These are phyloP conservation scores for Suillus luteus DNA, from an alignment of 768 basidiomycete genomes.

Conservation along the genomic window DNA sequence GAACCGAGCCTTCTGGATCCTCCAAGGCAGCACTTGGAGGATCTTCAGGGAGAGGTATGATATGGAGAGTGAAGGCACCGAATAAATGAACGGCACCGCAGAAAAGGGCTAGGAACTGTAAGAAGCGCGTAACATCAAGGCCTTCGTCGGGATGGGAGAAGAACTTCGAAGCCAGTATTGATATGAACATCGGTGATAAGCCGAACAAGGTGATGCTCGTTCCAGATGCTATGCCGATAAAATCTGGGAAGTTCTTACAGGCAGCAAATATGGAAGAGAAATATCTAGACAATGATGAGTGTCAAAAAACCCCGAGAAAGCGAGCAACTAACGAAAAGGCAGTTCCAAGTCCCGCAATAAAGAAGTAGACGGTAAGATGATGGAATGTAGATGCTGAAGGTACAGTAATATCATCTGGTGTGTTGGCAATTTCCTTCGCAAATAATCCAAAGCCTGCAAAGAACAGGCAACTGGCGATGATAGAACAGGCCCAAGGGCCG, in stretches of 20 bases:
- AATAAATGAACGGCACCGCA: constrained; percentile 55
- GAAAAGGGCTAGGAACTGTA: constrained; percentile 57
- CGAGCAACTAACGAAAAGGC: constrained; percentile 64
- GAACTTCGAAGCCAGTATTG: constrained; percentile 59
- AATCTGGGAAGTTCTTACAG: constrained; percentile 65
- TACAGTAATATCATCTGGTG: constrained; percentile 39
- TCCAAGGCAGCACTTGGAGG: constrained; percentile 2
- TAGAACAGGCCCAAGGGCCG: constrained; percentile 70
- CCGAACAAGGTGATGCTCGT: constrained; percentile 73
- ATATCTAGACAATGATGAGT: constrained; percentile 39
- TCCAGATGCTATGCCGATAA: constrained; percentile 68
- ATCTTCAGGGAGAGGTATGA: constrained; percentile 15
- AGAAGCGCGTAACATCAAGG: constrained; percentile 50
- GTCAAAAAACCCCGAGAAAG: constrained; percentile 21
- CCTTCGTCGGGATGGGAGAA: constrained; percentile 54
- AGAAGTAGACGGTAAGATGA: constrained; percentile 57
- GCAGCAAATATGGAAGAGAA: constrained; percentile 79
- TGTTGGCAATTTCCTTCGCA: constrained; percentile 54
- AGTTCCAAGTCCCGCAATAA: constrained; percentile 65
- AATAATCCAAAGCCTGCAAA: constrained; percentile 62
- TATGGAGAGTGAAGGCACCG: constrained; percentile 49
- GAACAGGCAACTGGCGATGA: constrained; percentile 61
- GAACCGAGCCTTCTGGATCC: constrained; percentile 17
- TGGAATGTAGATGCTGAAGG: constrained; percentile 50
- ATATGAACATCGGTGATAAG: constrained; percentile 77